phyloP scores from a whole-genome alignment of 2,329 filamentous ascomycete species.

The Penicillium sp. region DNA sequence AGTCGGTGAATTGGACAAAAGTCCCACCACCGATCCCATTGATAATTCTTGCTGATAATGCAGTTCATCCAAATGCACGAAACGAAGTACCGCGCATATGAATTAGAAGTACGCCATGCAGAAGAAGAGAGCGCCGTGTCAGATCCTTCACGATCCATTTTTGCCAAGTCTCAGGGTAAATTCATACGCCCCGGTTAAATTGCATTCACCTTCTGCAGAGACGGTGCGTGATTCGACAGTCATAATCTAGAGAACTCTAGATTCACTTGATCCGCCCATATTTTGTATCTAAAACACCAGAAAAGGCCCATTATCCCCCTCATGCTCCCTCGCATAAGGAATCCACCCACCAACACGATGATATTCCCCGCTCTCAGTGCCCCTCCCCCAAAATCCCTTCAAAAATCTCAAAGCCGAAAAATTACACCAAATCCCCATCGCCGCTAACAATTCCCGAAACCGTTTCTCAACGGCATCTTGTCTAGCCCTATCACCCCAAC shows the following conservation, averaged over 20 bases:
- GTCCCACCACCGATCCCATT: neutral
- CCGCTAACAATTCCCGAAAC: slow-evolving; percentile 13
- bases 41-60: neutral
- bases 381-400: slow-evolving; percentile 24
- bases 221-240: no score
- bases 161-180: neutral
- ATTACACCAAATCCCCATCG: slow-evolving; percentile 23
- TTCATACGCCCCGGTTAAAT: neutral
- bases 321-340: slow-evolving; percentile 15
- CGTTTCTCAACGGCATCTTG: slow-evolving; percentile 7
- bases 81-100: neutral
- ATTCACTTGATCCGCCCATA: neutral
- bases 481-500: slow-evolving; percentile 7
- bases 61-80: neutral
- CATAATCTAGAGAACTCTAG: no score
- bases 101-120: neutral
- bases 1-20: slow-evolving; percentile 7
- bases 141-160: neutral
- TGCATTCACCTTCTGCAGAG: neutral
- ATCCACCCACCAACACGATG: slow-evolving; percentile 22
- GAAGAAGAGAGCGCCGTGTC: neutral
- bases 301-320: slow-evolving; percentile 11
- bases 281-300: slow-evolving; percentile 4
- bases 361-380: slow-evolving; percentile 8
- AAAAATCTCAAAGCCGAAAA: slow-evolving; percentile 24